These are phyloP conservation scores for Paraglomus brasilianum DNA, from an alignment of 192 early-diverging fungal species.

Conservation along the genomic window DNA sequence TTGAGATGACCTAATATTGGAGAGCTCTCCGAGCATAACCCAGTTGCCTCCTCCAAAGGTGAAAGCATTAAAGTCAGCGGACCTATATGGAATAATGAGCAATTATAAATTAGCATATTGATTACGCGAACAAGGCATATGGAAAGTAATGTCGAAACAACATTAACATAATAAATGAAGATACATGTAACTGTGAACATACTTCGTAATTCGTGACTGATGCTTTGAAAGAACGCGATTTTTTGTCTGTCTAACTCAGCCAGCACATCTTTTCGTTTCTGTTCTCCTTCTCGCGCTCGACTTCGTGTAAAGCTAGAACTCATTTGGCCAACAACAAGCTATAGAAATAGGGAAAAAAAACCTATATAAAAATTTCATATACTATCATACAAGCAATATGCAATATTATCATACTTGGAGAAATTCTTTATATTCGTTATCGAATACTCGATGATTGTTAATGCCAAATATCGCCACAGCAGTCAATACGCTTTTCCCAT, in stretches of 20 bases:
- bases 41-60: constrained; percentile 49
- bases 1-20: constrained; percentile 34
- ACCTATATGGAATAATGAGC: constrained; percentile 26
- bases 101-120: background rate
- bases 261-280: constrained; percentile 34
- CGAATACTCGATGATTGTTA: background rate
- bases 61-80: constrained; percentile 59
- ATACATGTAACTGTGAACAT: background rate
- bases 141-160: no score
- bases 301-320: constrained; percentile 33
- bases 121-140: no score
- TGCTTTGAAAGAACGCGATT: constrained; percentile 44
- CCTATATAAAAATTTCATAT: no score
- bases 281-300: constrained; percentile 38
- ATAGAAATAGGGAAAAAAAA: background rate
- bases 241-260: constrained; percentile 41
- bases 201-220: constrained; percentile 49
- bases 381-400: constrained; percentile 33
- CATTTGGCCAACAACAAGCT: constrained; percentile 36
- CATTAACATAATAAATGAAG: no score
- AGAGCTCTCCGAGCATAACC: constrained; percentile 28
- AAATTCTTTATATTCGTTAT: constrained; percentile 32
- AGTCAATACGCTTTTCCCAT: constrained; percentile 5
- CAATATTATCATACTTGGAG: constrained; percentile 33
- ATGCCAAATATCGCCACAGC: constrained; percentile 17